A percentile compares a stretch with the other conserved stretches of the same genome.
Evolutionary conservation across 495 filamentous ascomycete species (phyloP).

Genomic region (Penicillium macrosclerotiorum): DNA sequence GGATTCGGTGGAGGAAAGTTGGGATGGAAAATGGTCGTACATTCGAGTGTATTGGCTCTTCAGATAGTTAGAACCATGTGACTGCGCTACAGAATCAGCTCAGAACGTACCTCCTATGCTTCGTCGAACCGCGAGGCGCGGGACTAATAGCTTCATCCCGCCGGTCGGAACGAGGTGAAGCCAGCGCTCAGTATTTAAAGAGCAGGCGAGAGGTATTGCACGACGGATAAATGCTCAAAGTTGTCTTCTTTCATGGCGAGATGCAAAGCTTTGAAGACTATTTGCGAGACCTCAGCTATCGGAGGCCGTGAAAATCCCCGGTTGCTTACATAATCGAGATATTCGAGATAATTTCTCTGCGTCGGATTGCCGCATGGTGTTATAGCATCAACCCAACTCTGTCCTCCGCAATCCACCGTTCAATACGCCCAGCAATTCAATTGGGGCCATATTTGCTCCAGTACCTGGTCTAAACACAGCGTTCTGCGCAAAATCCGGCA

Average conservation of each 20-base stretch:
- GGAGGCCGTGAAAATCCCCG: constrained; percentile 17
- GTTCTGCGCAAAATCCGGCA: background rate
- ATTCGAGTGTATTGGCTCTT: no score
- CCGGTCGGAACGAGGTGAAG: constrained; percentile 8
- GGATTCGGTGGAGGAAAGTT: constrained; percentile 2
- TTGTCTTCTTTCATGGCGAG: constrained; percentile 8
- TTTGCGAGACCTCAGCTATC: background rate
- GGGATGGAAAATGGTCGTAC: background rate
- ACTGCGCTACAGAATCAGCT: background rate
- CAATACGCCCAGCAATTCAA: background rate
- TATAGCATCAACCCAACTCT: constrained; percentile 20
- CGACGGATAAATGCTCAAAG: no score
- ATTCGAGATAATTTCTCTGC: constrained; percentile 33
- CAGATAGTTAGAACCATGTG: no score
- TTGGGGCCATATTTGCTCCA: background rate
- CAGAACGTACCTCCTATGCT: constrained; percentile 21
- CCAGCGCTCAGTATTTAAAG: constrained; percentile 13
- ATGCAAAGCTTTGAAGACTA: constrained; percentile 14
- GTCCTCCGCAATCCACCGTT: constrained; percentile 13
- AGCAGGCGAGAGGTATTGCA: background rate
- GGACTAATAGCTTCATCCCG: constrained; percentile 35
- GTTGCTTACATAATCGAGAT: constrained; percentile 28
- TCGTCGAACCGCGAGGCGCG: constrained; percentile 25
- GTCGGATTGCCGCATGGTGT: constrained; percentile 11
- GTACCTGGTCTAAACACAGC: background rate